Evolutionary conservation across 1,284 basidiomycete species (phyloP), one percentile per base, ranked within the genome.

Genomic region (Apiotrichum porosum): DNA sequence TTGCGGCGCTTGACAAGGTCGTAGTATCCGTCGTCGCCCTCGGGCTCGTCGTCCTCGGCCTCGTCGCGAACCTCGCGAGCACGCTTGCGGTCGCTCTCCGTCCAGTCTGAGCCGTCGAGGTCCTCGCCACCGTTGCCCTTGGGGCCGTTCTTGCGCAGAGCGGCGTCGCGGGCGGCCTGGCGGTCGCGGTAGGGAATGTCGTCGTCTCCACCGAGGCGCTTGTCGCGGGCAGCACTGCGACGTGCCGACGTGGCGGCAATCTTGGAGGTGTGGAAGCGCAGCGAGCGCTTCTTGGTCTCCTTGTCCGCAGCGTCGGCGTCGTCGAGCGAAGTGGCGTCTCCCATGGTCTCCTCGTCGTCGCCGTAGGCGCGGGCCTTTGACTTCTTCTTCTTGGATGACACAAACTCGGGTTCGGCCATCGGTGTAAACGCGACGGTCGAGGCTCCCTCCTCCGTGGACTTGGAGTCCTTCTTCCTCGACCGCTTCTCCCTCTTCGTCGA

Each of bases 181-280:
- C 73, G 69, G 53, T 73, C 71, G 31, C 69, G 61, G 50, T 73
- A 72, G 8, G 73, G 73, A 17, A 75, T 44, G 66, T 97, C 93
- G 62, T 94, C 91, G 68, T 97, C 92, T 43, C 68, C 82, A 75
- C 60, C 79, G 77, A 67, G 73, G 75, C 66, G 54, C 81, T 78
- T 62, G 50, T 68, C 56, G 61, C 73, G 58, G 12, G 87, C 87
- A 34, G 82, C 83, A 47, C 82, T 80, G 41, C 89, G 79, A 49
- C 85, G 79, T 15, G 83, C 81, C 50, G 82, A 80, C 5, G 86
- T 80, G 48, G 81, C 82, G 62, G 88, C 88, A 61, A 97, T 92
- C 67, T 85, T 85, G 48, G 86, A 81, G 1, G 90, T 91, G 72
- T 97, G 87, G 82, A 97, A 97, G 26, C 85, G 83, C 19, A 97